Base-by-base conservation (phyloP, 192 early-diverging fungal species). In the Linnemannia zychae region DNA sequence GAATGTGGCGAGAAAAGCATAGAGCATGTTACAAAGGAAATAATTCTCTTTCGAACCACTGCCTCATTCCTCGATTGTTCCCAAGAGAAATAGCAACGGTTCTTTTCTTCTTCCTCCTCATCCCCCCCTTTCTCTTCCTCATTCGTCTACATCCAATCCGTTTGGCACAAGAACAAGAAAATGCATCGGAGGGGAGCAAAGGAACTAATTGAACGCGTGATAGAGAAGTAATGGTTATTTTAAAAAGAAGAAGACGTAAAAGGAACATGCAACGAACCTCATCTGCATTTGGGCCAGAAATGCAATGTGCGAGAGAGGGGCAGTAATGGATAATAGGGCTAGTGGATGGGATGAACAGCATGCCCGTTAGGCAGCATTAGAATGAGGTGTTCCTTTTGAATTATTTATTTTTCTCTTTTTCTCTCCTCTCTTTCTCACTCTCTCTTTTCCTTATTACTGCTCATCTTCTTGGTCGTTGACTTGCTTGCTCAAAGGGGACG, bases 281-380 rank as follows among this genome's bases (percentile, higher is more conserved):
- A 63, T 63, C 28, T 63, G 57, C 57, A 63, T 63, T 63, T 63
- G 24, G 28, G 57, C 57, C 31, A 33, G 57, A 63, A 57, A 57
- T 57, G n/a, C 53, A 24, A 57, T 57, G 53, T n/a, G 53, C 2
- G n/a, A 28, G 24, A 28, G 40, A 44, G 40, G 57, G 57, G 57
- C 57, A 63, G 57, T 60, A 67, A 60, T 33, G 24, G 7, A 20
- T 65, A 67, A 40, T 67, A 63, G 57, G 57, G 57, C 57, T 24
- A 63, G 24, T 63, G 28, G 57, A 31, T 63, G 12, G 57, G 12
- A 9, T 13, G 7, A 28, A 9, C 46, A 44, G 66, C n/a, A n/a
- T n/a, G n/a, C 50, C 75, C 76, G 76, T 71, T 78, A 68, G 76
- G 52, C 34, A 71, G 49, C 76, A 71, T 78, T 46, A 79, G 77